A percentile compares a stretch with the other conserved stretches of the same genome.
Conservation (phyloP, 2,329 filamentous ascomycete species). For the Sclerotinia glacialis region DNA sequence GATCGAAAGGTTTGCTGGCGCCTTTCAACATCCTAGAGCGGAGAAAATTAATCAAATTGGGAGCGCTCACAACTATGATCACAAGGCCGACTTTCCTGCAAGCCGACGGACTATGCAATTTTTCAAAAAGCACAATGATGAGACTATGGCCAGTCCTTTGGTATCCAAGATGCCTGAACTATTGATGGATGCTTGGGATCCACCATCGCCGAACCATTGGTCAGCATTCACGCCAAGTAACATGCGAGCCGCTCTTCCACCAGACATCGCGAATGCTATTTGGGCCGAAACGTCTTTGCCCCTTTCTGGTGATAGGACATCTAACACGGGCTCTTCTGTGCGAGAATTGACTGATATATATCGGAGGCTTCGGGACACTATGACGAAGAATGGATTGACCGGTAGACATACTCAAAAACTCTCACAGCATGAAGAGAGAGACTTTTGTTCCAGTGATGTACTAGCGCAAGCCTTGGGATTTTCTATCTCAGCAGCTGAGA, state of each 20-base stretch:
- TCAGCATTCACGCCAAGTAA: conserved; percentile 22
- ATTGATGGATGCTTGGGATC: conserved; percentile 35
- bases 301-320: conserved; percentile 41
- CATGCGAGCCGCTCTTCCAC: conserved; percentile 29
- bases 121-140: conserved; percentile 34
- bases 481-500: conserved; percentile 85
- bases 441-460: conserved; percentile 55
- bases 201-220: conserved; percentile 31
- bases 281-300: conserved; percentile 39
- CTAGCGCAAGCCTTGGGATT: conserved; percentile 70
- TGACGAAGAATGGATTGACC: conserved; percentile 55
- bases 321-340: conserved; percentile 44
- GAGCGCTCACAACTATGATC: conserved; percentile 17
- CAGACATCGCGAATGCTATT: conserved; percentile 34
- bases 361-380: conserved; percentile 57
- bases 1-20: conserved; percentile 26
- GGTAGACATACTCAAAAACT: conserved; percentile 13
- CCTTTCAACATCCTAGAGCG: conserved; percentile 19
- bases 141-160: conserved; percentile 29
- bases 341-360: conserved; percentile 60
- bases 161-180: conserved; percentile 35
- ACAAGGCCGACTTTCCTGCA: conserved; percentile 16
- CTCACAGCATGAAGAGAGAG: conserved; percentile 27
- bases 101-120: conserved; percentile 27
- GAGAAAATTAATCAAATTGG: conserved; percentile 24